Percentiles rank a stretch among this genome's conserved stretches.
Evolutionary conservation across 2,329 filamentous ascomycete species (phyloP).

Genomic region (Hypocrella siamensis): DNA sequence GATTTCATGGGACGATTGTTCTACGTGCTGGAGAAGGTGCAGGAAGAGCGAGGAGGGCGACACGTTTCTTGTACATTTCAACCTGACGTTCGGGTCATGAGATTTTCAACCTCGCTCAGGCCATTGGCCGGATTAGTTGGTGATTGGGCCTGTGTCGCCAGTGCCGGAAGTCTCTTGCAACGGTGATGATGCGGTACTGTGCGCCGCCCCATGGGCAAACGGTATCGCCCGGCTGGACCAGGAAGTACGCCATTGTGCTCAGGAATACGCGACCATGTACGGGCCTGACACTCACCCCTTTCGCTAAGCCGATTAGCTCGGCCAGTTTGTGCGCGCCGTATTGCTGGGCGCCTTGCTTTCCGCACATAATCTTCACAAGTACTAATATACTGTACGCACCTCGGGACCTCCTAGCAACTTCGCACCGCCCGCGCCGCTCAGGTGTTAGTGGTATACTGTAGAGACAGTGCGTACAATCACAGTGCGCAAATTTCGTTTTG

Average conservation of each 20-base stretch:
- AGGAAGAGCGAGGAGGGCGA: not conserved
- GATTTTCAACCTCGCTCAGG: not conserved
- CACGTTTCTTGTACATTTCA: slow-evolving; percentile 1
- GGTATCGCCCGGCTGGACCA: slow-evolving; percentile 4
- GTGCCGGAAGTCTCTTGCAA: slow-evolving; percentile 3
- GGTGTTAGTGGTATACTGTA: too few species aligned
- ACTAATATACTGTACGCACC: too few species aligned
- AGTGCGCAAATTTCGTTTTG: too few species aligned
- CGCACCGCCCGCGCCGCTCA: too few species aligned
- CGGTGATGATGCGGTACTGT: slow-evolving; percentile 3
- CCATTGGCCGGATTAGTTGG: slow-evolving; percentile 2
- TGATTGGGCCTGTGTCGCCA: slow-evolving; percentile 3
- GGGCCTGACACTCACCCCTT: not conserved
- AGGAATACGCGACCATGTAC: slow-evolving; percentile 9
- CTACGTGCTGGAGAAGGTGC: not conserved
- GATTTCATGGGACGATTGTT: too few species aligned
- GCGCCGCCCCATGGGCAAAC: slow-evolving; percentile 13
- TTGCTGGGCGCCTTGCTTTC: not conserved
- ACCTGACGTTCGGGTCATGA: slow-evolving; percentile 1
- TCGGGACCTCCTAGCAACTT: too few species aligned
- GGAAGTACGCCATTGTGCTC: slow-evolving; percentile 12
- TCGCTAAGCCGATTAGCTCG: not conserved
- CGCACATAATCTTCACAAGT: too few species aligned
- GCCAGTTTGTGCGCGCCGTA: not conserved
- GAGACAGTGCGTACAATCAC: too few species aligned